These are phyloP conservation scores for Vitis rotundifolia DNA, from an alignment of 164 flowering plant genomes.

Conservation along the genomic window DNA sequence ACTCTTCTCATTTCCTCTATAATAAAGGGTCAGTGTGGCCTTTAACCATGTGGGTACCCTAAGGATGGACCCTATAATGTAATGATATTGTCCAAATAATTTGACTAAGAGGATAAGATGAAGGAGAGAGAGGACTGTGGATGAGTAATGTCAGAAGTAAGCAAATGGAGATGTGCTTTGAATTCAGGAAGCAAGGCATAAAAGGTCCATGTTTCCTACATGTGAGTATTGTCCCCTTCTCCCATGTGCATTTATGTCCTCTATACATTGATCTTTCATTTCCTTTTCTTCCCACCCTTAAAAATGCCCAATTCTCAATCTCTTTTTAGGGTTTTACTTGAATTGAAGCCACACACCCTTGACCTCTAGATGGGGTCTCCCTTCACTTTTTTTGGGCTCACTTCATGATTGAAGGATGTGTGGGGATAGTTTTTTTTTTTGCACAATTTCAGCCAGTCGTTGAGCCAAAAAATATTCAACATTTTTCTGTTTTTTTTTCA, in stretches of 20 bases:
- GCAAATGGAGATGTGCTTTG: not conserved
- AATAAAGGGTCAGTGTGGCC: not conserved
- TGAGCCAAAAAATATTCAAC: no score
- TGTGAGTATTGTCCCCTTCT: conserved; percentile 29
- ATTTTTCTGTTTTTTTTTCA: no score
- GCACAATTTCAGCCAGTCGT: no score
- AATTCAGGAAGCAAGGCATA: conserved; percentile 17
- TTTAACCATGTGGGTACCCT: not conserved
- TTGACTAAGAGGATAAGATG: conserved; percentile 10
- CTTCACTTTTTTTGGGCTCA: not conserved
- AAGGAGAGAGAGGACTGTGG: conserved; percentile 1
- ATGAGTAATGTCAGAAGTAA: not conserved
- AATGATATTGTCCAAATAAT: not conserved
- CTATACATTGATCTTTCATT: not conserved
- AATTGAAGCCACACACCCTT: not conserved
- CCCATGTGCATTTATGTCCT: conserved; percentile 31
- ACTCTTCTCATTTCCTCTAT: not conserved
- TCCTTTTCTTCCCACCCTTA: no score
- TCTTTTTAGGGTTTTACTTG: not conserved
- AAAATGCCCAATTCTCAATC: no score
- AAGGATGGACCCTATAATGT: not conserved
- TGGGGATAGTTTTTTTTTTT: no score
- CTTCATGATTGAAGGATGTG: not conserved
- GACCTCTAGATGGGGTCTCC: no score
- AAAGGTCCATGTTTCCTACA: conserved; percentile 27